These are phyloP conservation scores for Hanseniaspora nectarophila DNA, from an alignment of 805 yeast species.

Conservation along the genomic window DNA sequence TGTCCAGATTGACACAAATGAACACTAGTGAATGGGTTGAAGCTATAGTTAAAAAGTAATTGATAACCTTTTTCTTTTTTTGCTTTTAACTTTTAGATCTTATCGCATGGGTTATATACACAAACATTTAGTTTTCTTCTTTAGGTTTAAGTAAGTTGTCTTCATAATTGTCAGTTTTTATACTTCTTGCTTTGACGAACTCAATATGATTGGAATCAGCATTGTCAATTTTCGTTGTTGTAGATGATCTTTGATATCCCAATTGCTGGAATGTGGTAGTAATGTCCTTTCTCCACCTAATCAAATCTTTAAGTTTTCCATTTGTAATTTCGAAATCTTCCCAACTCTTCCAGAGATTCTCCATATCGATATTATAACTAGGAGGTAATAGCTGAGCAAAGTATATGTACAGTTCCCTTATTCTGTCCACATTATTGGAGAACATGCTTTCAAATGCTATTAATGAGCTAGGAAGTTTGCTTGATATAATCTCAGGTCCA, in stretches of 20 bases:
- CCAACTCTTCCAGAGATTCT: conserved; percentile 55
- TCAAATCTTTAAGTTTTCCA: conserved; percentile 45
- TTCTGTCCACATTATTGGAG: not conserved
- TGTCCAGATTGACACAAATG: conserved; percentile 86
- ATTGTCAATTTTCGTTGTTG: conserved; percentile 28
- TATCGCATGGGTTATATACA: not conserved
- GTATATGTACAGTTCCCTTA: conserved; percentile 7
- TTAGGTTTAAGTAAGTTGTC: not conserved
- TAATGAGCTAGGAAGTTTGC: not conserved
- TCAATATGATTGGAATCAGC: conserved; percentile 37
- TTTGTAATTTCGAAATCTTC: conserved; percentile 55
- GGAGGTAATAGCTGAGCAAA: conserved; percentile 14
- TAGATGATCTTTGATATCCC: not conserved
- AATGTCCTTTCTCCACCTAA: conserved; percentile 1
- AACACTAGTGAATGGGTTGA: conserved; percentile 87
- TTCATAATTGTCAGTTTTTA: not conserved
- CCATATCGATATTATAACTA: conserved; percentile 10
- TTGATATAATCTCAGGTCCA: not conserved
- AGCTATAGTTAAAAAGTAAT: conserved; percentile 15
- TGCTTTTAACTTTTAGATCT: too few species aligned
- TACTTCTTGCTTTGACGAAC: conserved; percentile 9
- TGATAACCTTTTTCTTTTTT: not conserved
- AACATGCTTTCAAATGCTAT: not conserved
- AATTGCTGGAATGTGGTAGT: not conserved
- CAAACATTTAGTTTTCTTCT: not conserved